A percentile compares a stretch with the other conserved stretches of the same genome.
These are phyloP conservation scores for Eimeria necatrix DNA, from an alignment of 169 alveolate species.

Conservation along the genomic window DNA sequence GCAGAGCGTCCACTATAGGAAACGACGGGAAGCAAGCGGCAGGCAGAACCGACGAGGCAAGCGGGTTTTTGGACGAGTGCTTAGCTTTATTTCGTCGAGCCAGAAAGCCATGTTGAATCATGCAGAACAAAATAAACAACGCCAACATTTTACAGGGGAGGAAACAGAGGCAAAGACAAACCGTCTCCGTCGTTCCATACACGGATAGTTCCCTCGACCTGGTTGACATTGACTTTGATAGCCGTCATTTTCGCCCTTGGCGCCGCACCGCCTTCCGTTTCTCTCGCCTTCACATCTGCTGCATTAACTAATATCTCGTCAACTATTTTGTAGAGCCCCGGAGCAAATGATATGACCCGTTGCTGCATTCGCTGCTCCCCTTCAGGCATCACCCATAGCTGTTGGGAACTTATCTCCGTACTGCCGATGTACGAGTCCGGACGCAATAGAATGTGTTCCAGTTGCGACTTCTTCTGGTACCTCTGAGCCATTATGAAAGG, in stretches of 20 bases:
- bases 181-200: slow-evolving; percentile 92
- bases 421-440: slow-evolving; percentile 99
- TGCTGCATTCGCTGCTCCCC: slow-evolving; percentile 90
- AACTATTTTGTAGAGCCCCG: slow-evolving; percentile 99
- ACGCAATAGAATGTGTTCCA: slow-evolving; percentile 98
- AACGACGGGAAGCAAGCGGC: background rate
- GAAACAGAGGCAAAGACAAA: slow-evolving; percentile 4
- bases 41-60: too few species aligned
- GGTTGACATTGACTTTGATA: slow-evolving; percentile 89
- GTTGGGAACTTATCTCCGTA: slow-evolving; percentile 93
- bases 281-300: slow-evolving; percentile 98
- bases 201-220: slow-evolving; percentile 86
- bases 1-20: background rate
- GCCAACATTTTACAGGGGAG: background rate
- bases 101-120: too few species aligned
- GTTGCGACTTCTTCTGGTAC: slow-evolving; percentile 97
- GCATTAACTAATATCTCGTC: slow-evolving; percentile 99
- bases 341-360: slow-evolving; percentile 93
- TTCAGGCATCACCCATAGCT: slow-evolving; percentile 97
- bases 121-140: background rate
- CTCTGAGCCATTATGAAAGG: slow-evolving; percentile 87
- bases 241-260: slow-evolving; percentile 89
- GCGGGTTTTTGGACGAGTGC: too few species aligned
- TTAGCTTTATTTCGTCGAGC: too few species aligned
- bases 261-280: slow-evolving; percentile 84